Percentiles rank a stretch among this genome's conserved stretches.
phyloP scores from a whole-genome alignment of 78 protist species.

The Bodo saltans region DNA sequence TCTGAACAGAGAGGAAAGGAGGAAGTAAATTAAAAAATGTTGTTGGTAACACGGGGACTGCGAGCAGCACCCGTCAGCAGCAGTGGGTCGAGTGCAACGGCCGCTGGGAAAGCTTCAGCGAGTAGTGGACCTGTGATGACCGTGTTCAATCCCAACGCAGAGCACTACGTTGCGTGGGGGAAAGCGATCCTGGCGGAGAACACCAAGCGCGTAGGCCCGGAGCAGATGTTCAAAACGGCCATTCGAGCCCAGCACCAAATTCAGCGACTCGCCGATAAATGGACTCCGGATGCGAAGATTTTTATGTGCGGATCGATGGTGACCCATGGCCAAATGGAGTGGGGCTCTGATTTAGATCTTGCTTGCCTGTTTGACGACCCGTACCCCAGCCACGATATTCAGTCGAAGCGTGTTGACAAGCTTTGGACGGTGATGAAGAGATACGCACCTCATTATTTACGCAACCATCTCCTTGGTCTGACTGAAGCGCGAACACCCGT shows the following conservation, averaged over 20 bases:
- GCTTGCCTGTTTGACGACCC: neutral
- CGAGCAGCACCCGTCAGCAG: too few relatives aligned
- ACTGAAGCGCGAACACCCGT: neutral
- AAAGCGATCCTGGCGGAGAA: neutral
- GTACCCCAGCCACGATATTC: neutral
- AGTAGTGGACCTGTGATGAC: too few relatives aligned
- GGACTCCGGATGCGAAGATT: neutral
- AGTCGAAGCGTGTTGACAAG: neutral
- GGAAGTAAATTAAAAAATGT: too few relatives aligned
- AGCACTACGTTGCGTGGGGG: neutral
- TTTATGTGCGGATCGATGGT: neutral
- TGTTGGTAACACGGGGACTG: too few relatives aligned
- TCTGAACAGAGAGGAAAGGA: too few relatives aligned
- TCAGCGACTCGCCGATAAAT: neutral
- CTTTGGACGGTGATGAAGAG: neutral
- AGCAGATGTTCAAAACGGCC: neutral
- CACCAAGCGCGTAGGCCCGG: neutral
- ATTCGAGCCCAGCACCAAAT: neutral
- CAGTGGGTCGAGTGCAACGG: too few relatives aligned
- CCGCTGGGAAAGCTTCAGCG: too few relatives aligned
- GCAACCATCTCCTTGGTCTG: neutral
- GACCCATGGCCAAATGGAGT: neutral
- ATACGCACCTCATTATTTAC: neutral
- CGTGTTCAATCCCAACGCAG: neutral
- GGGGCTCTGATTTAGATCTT: neutral